Evolutionary conservation across 768 basidiomycete genomes (phyloP).

Genomic region (Lactarius psammicola): DNA sequence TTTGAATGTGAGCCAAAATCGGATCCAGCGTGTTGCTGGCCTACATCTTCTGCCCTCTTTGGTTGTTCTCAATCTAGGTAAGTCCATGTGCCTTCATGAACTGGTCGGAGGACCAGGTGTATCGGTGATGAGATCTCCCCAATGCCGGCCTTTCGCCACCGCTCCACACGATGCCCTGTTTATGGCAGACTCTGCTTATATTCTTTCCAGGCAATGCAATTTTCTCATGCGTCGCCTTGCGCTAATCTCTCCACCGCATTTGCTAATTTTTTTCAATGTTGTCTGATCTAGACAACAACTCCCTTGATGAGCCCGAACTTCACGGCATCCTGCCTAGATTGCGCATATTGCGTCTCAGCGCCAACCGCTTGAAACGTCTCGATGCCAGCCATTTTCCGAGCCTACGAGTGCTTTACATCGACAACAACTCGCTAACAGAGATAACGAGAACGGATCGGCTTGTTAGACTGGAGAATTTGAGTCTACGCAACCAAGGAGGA

Average conservation of each 20-base stretch:
- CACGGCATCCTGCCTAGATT: constrained; percentile 61
- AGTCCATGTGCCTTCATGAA: constrained; percentile 37
- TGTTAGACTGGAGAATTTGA: constrained; percentile 82
- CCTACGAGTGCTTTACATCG: constrained; percentile 88
- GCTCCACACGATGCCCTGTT: constrained; percentile 18
- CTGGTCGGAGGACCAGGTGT: not conserved
- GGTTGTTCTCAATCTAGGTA: constrained; percentile 80
- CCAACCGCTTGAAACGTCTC: constrained; percentile 71
- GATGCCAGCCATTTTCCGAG: constrained; percentile 59
- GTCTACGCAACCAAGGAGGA: constrained; percentile 84
- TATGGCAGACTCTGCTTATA: constrained; percentile 26
- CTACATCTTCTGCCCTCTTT: constrained; percentile 62
- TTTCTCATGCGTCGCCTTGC: constrained; percentile 17
- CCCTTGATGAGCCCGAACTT: constrained; percentile 52
- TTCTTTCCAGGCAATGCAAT: constrained; percentile 1
- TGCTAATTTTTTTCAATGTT: constrained; percentile 23
- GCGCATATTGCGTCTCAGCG: constrained; percentile 81
- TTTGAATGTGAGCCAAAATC: constrained; percentile 79
- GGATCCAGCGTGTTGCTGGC: constrained; percentile 55
- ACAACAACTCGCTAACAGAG: constrained; percentile 66
- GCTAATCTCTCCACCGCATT: constrained; percentile 11
- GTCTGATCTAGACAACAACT: constrained; percentile 63
- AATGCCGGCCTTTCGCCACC: constrained; percentile 22
- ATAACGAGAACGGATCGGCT: constrained; percentile 56
- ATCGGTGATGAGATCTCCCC: constrained; percentile 25